Percentiles rank a stretch among this genome's conserved stretches.
These are phyloP conservation scores for Fusarium temperatum DNA, from an alignment of 2,329 filamentous ascomycete species.

Conservation along the genomic window DNA sequence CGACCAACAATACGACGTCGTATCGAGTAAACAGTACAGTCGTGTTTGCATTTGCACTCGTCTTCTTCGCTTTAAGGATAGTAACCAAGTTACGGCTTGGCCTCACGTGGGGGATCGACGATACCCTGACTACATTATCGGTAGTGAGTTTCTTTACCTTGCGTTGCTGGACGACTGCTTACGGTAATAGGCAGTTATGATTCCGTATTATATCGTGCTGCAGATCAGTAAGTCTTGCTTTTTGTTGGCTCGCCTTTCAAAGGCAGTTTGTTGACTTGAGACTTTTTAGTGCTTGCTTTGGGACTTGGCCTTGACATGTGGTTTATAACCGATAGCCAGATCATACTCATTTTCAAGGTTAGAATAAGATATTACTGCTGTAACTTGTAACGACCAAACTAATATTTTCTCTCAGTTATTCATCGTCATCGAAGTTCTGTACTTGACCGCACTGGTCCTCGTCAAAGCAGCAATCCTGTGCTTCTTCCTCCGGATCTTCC, in stretches of 20 bases:
- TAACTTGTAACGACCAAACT: neutral
- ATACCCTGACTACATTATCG: neutral
- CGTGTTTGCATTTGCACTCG: neutral
- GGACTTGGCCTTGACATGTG: constrained; percentile 19
- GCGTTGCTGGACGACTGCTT: neutral
- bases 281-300: neutral
- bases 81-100: neutral
- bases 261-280: neutral
- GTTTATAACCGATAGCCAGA: neutral
- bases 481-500: constrained; percentile 21
- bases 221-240: neutral
- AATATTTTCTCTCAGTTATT: neutral
- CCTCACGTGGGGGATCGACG: constrained; percentile 5
- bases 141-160: neutral
- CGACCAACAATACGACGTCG: neutral
- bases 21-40: neutral
- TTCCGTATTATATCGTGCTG: neutral
- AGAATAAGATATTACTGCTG: fast-evolving
- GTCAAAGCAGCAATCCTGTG: constrained; percentile 9
- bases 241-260: fast-evolving
- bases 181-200: neutral
- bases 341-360: neutral
- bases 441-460: neutral
- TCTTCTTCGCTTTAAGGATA: constrained; percentile 1
- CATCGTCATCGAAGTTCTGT: neutral